Percentiles rank a stretch among this genome's conserved stretches.
Evolutionary conservation across 2,329 filamentous ascomycete species (phyloP).

Genomic region (Neocucurbitaria cava): DNA sequence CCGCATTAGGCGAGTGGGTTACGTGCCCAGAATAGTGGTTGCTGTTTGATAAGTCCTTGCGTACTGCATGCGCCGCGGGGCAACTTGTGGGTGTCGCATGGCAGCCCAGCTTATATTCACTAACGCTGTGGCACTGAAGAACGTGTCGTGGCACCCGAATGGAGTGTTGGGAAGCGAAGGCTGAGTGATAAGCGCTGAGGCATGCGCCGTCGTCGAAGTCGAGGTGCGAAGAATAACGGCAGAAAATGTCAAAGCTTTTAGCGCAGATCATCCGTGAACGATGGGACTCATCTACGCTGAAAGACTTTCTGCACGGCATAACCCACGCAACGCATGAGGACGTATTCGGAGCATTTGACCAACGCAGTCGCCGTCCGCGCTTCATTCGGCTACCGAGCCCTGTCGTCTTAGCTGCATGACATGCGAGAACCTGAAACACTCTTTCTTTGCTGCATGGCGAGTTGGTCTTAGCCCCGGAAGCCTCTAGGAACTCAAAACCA

Average conservation of each 20-base stretch:
- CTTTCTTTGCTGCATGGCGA: constrained; percentile 16
- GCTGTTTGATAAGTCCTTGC: neutral
- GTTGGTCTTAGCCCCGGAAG: constrained; percentile 14
- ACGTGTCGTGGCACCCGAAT: neutral
- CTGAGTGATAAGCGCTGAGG: neutral
- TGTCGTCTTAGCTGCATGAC: constrained; percentile 24
- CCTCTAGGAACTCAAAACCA: constrained; percentile 20
- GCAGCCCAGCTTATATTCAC: neutral
- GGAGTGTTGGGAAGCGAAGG: neutral
- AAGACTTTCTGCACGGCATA: constrained; percentile 11
- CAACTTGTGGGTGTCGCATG: neutral
- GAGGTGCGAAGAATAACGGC: neutral
- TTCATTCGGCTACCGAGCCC: constrained; percentile 14
- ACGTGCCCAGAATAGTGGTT: neutral
- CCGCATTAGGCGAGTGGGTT: neutral
- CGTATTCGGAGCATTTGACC: constrained; percentile 12
- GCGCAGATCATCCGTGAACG: constrained; percentile 14
- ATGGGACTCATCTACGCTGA: constrained; percentile 6
- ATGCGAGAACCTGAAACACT: constrained; percentile 26
- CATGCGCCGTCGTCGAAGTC: neutral
- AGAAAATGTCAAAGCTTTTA: constrained; percentile 3
- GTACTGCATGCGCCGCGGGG: neutral
- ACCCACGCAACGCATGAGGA: constrained; percentile 13
- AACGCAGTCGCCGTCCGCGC: constrained; percentile 11
- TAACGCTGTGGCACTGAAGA: neutral